Evolutionary conservation across 495 filamentous ascomycete species (phyloP).

Genomic region (Penicillium ochrochloron): DNA sequence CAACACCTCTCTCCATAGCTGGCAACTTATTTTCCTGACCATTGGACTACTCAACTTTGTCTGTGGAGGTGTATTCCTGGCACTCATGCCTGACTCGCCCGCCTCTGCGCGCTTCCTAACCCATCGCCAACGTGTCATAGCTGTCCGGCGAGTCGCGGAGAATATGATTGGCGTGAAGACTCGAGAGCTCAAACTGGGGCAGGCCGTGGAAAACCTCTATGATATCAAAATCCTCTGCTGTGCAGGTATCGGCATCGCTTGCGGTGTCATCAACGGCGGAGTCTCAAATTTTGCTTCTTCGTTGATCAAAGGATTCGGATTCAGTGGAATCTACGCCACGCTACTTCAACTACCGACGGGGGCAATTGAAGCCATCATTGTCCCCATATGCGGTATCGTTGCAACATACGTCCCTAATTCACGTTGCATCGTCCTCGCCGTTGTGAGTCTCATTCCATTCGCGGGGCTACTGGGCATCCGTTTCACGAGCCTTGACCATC

Average conservation of each 20-base stretch:
- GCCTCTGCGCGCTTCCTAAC: constrained; percentile 46
- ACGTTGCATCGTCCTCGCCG: constrained; percentile 45
- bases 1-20: constrained; percentile 46
- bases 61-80: constrained; percentile 45
- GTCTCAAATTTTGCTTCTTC: constrained; percentile 52
- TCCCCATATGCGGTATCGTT: constrained; percentile 42
- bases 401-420: constrained; percentile 48
- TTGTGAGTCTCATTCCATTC: constrained; percentile 41
- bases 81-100: constrained; percentile 49
- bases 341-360: constrained; percentile 53
- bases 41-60: constrained; percentile 56
- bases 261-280: constrained; percentile 51
- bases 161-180: constrained; percentile 59
- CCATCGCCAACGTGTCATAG: constrained; percentile 48
- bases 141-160: constrained; percentile 46
- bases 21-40: constrained; percentile 62
- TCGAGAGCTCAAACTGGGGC: constrained; percentile 38
- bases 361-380: constrained; percentile 46
- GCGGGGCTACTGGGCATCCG: constrained; percentile 49
- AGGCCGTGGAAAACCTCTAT: constrained; percentile 44
- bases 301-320: constrained; percentile 52
- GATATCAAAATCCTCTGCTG: constrained; percentile 46
- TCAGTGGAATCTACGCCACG: constrained; percentile 43
- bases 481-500: constrained; percentile 47
- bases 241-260: constrained; percentile 40